Evolutionary conservation across 331 rosid species (phyloP).

Genomic region (Malus hybrid): DNA sequence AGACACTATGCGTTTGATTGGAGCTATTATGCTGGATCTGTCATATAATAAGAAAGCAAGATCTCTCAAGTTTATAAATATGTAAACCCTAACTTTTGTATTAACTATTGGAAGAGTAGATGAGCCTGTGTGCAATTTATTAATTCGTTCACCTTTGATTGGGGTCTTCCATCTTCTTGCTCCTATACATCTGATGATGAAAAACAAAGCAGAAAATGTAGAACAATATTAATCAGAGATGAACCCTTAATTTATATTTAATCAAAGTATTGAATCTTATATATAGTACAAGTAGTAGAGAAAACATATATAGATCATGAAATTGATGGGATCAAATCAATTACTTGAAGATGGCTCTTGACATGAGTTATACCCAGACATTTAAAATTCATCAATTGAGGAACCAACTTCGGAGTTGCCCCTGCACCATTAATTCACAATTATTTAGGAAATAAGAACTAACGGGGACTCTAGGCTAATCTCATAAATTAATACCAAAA

Average conservation of each 20-base stretch:
- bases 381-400: slow-evolving; percentile 32
- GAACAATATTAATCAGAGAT: background rate
- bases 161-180: slow-evolving; percentile 42
- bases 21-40: background rate
- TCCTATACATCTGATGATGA: slow-evolving; percentile 39
- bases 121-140: background rate
- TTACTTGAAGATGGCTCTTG: slow-evolving; percentile 45
- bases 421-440: slow-evolving; percentile 12
- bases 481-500: background rate
- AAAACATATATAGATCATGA: background rate
- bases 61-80: background rate
- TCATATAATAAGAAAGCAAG: background rate
- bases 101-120: background rate
- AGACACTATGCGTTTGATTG: too few relatives aligned
- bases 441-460: too few relatives aligned
- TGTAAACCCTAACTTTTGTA: background rate
- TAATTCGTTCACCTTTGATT: slow-evolving; percentile 18
- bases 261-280: background rate
- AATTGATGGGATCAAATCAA: background rate
- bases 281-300: background rate
- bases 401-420: slow-evolving; percentile 1
- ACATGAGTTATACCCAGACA: slow-evolving; percentile 45
- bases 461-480: background rate
- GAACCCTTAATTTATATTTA: background rate
- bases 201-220: background rate